These are phyloP conservation scores for Aciculoconidium aculeatum DNA, from an alignment of 805 yeast genomes.

Conservation along the genomic window DNA sequence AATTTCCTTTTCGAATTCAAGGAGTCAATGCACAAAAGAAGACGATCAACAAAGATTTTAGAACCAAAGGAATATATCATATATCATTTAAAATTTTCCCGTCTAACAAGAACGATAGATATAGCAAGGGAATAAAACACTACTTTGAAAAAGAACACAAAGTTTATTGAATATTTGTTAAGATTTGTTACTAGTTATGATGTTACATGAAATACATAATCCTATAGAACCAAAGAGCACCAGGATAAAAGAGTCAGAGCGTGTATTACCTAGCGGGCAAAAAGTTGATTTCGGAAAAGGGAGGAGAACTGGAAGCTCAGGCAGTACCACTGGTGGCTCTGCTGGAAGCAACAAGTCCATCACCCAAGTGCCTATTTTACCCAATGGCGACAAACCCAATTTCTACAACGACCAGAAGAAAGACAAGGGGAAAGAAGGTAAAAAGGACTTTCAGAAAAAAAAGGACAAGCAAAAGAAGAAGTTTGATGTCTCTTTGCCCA, in stretches of 20 bases:
- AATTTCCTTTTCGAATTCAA: too few species aligned
- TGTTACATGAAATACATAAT: conserved; percentile 3
- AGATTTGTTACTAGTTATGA: too few species aligned
- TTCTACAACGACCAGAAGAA: conserved; percentile 14
- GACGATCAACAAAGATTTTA: too few species aligned
- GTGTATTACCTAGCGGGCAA: conserved; percentile 24
- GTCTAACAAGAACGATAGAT: too few species aligned
- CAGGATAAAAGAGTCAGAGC: conserved; percentile 1
- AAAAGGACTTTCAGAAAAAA: conserved; percentile 1
- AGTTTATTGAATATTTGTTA: too few species aligned
- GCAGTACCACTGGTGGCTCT: conserved; percentile 5
- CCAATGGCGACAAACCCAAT: conserved; percentile 26
- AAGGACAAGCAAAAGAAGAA: conserved; percentile 2
- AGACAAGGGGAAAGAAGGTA: conserved; percentile 6
- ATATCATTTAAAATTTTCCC: too few species aligned
- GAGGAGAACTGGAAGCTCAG: conserved; percentile 3
- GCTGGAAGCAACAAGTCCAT: conserved; percentile 7
- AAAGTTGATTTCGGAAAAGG: conserved; percentile 26
- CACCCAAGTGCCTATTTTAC: too few species aligned
- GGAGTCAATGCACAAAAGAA: too few species aligned
- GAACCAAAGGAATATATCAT: too few species aligned
- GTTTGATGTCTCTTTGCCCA: conserved; percentile 16
- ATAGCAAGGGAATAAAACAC: too few species aligned
- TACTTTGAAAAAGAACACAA: too few species aligned
- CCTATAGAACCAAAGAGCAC: conserved; percentile 1